Evolutionary conservation across 2,329 filamentous ascomycete species (phyloP).

Genomic region (Eurotiales sp.): DNA sequence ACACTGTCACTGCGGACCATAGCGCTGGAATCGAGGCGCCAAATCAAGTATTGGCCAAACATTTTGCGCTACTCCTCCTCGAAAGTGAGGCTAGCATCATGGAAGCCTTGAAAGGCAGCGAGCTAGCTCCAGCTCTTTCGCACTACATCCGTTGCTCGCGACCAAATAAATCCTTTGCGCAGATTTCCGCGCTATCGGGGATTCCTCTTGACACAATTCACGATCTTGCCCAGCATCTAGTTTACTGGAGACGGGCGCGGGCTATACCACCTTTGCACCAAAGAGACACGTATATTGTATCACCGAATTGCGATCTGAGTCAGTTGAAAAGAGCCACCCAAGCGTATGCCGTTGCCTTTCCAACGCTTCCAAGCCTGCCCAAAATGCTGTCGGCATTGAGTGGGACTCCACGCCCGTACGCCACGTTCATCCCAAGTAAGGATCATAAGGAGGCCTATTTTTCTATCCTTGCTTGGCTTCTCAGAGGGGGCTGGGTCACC

Average conservation of each 20-base stretch:
- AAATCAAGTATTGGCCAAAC: conserved; percentile 66
- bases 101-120: conserved; percentile 63
- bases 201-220: conserved; percentile 78
- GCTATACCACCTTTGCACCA: conserved; percentile 87
- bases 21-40: conserved; percentile 54
- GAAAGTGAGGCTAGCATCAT: conserved; percentile 79
- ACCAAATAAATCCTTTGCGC: conserved; percentile 66
- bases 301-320: conserved; percentile 77
- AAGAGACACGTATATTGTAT: conserved; percentile 85
- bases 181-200: conserved; percentile 57
- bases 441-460: conserved; percentile 85
- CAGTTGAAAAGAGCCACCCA: conserved; percentile 65
- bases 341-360: conserved; percentile 74
- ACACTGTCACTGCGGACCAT: conserved; percentile 70
- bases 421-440: conserved; percentile 77
- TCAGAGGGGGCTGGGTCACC: conserved; percentile 89
- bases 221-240: conserved; percentile 84
- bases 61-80: conserved; percentile 81
- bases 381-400: conserved; percentile 85
- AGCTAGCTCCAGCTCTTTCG: conserved; percentile 71
- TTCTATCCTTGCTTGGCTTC: conserved; percentile 86
- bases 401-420: conserved; percentile 75
- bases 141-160: conserved; percentile 62
- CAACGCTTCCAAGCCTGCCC: conserved; percentile 74
- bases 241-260: conserved; percentile 92